These are phyloP conservation scores for Aureobasidium sp. DNA, from an alignment of 2,329 filamentous ascomycete species.

Conservation along the genomic window DNA sequence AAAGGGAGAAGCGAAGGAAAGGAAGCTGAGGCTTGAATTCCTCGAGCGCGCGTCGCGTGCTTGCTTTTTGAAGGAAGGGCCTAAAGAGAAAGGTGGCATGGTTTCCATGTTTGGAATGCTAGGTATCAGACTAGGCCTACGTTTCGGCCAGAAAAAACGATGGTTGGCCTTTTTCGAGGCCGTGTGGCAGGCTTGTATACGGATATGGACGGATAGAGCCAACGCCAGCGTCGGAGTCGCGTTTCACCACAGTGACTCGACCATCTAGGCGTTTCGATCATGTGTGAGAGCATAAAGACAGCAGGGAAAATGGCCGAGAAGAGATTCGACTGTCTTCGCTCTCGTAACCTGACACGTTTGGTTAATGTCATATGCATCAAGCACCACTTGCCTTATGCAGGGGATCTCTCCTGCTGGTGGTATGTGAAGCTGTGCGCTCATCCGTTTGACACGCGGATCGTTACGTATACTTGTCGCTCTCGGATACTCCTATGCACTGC, in stretches of 20 bases:
- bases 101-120: neutral
- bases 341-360: neutral
- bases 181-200: too few relatives aligned
- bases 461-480: neutral
- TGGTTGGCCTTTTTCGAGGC: neutral
- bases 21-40: constrained; percentile 3
- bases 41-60: constrained; percentile 9
- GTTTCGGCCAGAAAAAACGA: neutral
- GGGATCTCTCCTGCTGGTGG: neutral
- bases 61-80: constrained; percentile 5
- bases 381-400: neutral
- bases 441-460: neutral
- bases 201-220: neutral
- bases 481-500: neutral
- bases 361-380: neutral
- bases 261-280: neutral
- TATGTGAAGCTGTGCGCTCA: neutral
- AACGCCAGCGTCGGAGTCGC: neutral
- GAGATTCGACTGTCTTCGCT: neutral
- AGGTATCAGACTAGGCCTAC: neutral
- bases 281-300: neutral
- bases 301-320: neutral
- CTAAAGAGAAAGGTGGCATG: neutral
- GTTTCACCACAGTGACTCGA: neutral
- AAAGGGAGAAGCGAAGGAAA: constrained; percentile 2